phyloP scores from a whole-genome alignment of 768 basidiomycete genomes.

The Clathrus columnatus region DNA sequence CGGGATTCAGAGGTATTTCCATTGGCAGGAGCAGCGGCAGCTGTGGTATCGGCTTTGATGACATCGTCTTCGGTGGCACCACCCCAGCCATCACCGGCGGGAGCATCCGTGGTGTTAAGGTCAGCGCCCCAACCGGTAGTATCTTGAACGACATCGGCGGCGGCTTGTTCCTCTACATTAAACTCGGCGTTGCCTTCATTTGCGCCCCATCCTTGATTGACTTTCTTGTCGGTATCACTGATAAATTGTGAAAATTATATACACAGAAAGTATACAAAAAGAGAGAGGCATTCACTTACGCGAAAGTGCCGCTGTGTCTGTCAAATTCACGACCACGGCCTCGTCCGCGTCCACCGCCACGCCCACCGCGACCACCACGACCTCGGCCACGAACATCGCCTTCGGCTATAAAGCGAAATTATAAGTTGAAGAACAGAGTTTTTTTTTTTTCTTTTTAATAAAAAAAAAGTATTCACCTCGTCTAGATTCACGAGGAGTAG shows the following conservation, averaged over 20 bases:
- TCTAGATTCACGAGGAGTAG: slow-evolving; percentile 9
- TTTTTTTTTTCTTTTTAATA: slow-evolving; percentile 22
- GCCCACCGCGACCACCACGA: slow-evolving; percentile 32
- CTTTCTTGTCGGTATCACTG: slow-evolving; percentile 92
- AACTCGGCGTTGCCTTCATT: slow-evolving; percentile 82
- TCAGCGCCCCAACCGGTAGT: slow-evolving; percentile 15
- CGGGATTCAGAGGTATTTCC: slow-evolving; percentile 23
- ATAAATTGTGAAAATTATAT: slow-evolving; percentile 5
- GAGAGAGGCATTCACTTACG: slow-evolving; percentile 35
- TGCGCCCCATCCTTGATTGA: slow-evolving; percentile 92
- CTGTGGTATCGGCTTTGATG: neutral
- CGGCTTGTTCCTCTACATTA: slow-evolving; percentile 70
- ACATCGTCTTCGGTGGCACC: slow-evolving; percentile 23
- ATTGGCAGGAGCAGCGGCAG: slow-evolving; percentile 22
- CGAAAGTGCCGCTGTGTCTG: slow-evolving; percentile 79
- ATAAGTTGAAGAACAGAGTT: neutral
- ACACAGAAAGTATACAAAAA: neutral
- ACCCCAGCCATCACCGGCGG: slow-evolving; percentile 23
- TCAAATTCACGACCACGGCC: slow-evolving; percentile 74
- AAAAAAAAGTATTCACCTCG: slow-evolving; percentile 1
- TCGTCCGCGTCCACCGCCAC: slow-evolving; percentile 35
- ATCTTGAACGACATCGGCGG: slow-evolving; percentile 58
- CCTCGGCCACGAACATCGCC: slow-evolving; percentile 42
- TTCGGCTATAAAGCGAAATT: slow-evolving; percentile 22
- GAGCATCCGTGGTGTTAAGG: slow-evolving; percentile 5